phyloP scores from a whole-genome alignment of 2,329 filamentous ascomycete species.

The Westerdykella sp. region DNA sequence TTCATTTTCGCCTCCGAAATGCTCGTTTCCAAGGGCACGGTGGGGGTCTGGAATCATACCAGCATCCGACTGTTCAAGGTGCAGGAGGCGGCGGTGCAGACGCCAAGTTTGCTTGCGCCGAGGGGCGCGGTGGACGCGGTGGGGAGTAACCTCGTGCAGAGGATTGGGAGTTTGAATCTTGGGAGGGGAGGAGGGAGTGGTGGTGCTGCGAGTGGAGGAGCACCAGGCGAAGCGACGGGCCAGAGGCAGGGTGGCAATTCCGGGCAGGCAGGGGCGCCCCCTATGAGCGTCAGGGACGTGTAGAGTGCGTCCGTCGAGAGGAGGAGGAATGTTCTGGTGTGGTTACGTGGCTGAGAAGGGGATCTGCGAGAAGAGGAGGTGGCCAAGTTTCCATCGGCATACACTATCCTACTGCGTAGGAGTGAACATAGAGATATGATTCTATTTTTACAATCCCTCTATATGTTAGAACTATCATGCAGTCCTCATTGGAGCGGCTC shows the following conservation, averaged over 20 bases:
- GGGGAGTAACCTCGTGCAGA: slow-evolving; percentile 78
- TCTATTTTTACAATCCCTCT: too few species aligned
- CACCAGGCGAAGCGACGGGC: slow-evolving; percentile 13
- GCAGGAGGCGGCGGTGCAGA: slow-evolving; percentile 72
- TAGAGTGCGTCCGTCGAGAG: slow-evolving; percentile 10
- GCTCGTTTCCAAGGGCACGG: slow-evolving; percentile 76
- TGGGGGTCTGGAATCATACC: slow-evolving; percentile 92
- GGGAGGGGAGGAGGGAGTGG: slow-evolving; percentile 32
- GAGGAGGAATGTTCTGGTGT: too few species aligned
- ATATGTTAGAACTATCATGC: too few species aligned
- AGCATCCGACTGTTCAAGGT: slow-evolving; percentile 82
- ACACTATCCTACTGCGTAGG: too few species aligned
- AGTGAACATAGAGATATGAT: too few species aligned
- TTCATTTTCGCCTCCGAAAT: slow-evolving; percentile 89
- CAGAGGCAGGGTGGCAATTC: slow-evolving; percentile 13
- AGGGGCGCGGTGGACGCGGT: slow-evolving; percentile 90
- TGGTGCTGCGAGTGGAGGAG: neutral
- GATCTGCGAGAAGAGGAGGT: too few species aligned
- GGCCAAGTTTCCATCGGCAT: too few species aligned
- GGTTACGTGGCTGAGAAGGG: too few species aligned
- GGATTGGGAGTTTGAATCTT: slow-evolving; percentile 76
- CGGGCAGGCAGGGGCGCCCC: slow-evolving; percentile 12
- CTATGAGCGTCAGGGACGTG: slow-evolving; percentile 29
- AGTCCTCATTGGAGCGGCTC: too few species aligned
- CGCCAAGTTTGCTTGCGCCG: slow-evolving; percentile 76